Conservation (phyloP, 1,284 basidiomycete species). For the Peniophora sp. region DNA sequence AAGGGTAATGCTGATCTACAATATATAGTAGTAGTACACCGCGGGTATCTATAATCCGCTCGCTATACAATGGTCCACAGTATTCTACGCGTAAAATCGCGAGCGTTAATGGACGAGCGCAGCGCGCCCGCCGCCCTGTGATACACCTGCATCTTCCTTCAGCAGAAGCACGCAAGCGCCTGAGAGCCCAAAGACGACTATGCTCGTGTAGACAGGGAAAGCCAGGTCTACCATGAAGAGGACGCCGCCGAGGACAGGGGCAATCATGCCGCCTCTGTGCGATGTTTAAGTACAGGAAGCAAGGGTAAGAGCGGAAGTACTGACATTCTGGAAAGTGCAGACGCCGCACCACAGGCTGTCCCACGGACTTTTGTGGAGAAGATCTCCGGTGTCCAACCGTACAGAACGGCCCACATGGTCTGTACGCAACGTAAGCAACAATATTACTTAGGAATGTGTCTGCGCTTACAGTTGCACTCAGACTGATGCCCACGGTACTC, state of each 20-base stretch:
- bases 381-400: constrained; percentile 89
- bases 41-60: too few species aligned
- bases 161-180: constrained; percentile 63
- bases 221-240: constrained; percentile 67
- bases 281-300: constrained; percentile 4
- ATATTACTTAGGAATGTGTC: background rate
- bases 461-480: constrained; percentile 66
- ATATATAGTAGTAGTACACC: too few species aligned
- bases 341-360: constrained; percentile 87
- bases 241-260: constrained; percentile 79
- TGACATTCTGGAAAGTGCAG: constrained; percentile 81
- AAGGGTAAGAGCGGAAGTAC: constrained; percentile 19
- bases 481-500: constrained; percentile 75
- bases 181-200: constrained; percentile 62
- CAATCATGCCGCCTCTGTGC: constrained; percentile 81
- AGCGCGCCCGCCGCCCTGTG: constrained; percentile 6
- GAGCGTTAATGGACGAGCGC: constrained; percentile 6
- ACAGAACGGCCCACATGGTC: constrained; percentile 89
- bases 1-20: too few species aligned
- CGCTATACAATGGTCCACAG: too few species aligned
- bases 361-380: constrained; percentile 85
- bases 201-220: constrained; percentile 76
- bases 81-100: background rate
- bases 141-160: constrained; percentile 24
- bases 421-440: constrained; percentile 18